These are phyloP conservation scores for Tetrapisispora pingtungensis DNA, from an alignment of 805 yeast genomes.

Conservation along the genomic window DNA sequence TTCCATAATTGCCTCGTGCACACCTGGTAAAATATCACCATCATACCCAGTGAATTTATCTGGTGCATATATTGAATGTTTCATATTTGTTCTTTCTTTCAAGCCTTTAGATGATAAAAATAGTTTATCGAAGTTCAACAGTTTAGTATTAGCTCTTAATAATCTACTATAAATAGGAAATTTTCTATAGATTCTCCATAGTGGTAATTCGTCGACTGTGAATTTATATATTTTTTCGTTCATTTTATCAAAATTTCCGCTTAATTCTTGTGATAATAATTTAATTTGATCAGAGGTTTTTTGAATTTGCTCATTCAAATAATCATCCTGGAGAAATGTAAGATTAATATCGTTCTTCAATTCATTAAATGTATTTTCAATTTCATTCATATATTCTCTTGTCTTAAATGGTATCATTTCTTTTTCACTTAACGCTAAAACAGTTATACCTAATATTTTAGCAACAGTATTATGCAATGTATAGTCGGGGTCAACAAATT, in stretches of 20 bases:
- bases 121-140: slow-evolving; percentile 46
- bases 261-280: slow-evolving; percentile 9
- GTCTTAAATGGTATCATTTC: slow-evolving; percentile 45
- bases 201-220: slow-evolving; percentile 60
- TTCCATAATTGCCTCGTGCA: slow-evolving; percentile 44
- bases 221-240: slow-evolving; percentile 39
- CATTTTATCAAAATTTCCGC: slow-evolving; percentile 40
- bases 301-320: slow-evolving; percentile 7
- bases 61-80: slow-evolving; percentile 55
- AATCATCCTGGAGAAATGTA: slow-evolving; percentile 16
- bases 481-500: slow-evolving; percentile 43
- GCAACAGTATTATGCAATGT: slow-evolving; percentile 47
- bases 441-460: slow-evolving; percentile 47
- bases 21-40: slow-evolving; percentile 49
- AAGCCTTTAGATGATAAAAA: slow-evolving; percentile 42
- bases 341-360: slow-evolving; percentile 16
- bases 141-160: slow-evolving; percentile 42
- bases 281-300: slow-evolving; percentile 6
- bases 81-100: slow-evolving; percentile 46
- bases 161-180: slow-evolving; percentile 47
- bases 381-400: slow-evolving; percentile 37
- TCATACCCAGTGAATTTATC: slow-evolving; percentile 40
- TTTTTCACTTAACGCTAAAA: slow-evolving; percentile 44
- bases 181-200: slow-evolving; percentile 59
- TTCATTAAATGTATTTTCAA: slow-evolving; percentile 30